Percentiles rank a stretch among this genome's conserved stretches.
These are phyloP conservation scores for Flueggea neowawraea DNA, from an alignment of 441 rosid genomes.

Conservation along the genomic window DNA sequence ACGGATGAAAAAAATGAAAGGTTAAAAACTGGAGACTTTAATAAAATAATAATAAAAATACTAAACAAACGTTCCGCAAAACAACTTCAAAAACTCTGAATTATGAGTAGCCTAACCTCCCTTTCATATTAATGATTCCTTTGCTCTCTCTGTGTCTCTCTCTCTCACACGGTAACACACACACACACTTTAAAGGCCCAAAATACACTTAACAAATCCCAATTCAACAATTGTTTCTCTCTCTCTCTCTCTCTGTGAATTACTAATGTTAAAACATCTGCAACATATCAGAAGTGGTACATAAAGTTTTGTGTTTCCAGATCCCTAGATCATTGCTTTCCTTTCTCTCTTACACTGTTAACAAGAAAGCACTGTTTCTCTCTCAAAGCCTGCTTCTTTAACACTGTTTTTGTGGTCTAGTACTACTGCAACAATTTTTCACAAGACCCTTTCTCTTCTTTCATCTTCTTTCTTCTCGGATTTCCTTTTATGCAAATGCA, in stretches of 20 bases:
- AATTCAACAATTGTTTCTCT: constrained; percentile 6
- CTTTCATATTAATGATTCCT: constrained; percentile 37
- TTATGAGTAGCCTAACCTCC: too few species aligned
- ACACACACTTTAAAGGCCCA: not conserved
- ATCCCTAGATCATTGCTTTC: constrained; percentile 41
- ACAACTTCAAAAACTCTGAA: too few species aligned
- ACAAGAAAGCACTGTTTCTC: constrained; percentile 23
- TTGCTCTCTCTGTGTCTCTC: constrained; percentile 4
- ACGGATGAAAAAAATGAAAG: too few species aligned
- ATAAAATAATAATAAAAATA: too few species aligned
- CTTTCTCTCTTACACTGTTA: constrained; percentile 7
- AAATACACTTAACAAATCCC: constrained; percentile 3
- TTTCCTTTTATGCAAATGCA: constrained; percentile 36
- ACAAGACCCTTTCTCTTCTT: constrained; percentile 1
- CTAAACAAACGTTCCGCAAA: too few species aligned
- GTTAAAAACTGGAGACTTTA: too few species aligned
- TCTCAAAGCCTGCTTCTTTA: constrained; percentile 1
- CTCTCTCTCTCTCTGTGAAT: constrained; percentile 10
- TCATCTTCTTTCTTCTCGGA: not conserved
- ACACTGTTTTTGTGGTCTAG: constrained; percentile 18
- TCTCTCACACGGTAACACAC: too few species aligned
- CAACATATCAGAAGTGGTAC: constrained; percentile 32
- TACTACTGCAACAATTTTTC: constrained; percentile 7
- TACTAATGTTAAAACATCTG: constrained; percentile 23
- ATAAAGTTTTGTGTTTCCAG: constrained; percentile 43